Conservation (phyloP, 345 rosid genomes). For the Arabidopsis arenosa region DNA sequence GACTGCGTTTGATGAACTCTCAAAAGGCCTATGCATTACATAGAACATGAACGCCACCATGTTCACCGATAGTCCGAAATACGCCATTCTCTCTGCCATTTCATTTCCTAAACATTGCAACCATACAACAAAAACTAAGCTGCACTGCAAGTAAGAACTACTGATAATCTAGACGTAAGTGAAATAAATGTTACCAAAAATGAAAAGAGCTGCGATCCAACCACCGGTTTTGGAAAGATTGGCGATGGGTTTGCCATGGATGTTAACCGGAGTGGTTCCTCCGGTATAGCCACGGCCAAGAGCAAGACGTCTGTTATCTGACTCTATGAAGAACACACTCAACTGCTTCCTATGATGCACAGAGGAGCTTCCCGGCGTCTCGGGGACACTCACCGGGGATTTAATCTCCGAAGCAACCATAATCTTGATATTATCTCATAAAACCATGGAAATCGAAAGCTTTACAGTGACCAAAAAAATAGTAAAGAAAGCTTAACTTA, state of each 20-base stretch:
- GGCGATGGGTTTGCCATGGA: constrained; percentile 78
- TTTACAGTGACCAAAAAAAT: neutral
- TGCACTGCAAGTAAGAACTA: neutral
- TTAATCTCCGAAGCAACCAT: constrained; percentile 71
- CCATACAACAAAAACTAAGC: constrained; percentile 5
- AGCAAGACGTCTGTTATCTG: constrained; percentile 78
- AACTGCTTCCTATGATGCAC: constrained; percentile 66
- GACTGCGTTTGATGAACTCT: constrained; percentile 82
- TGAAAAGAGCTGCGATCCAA: constrained; percentile 89
- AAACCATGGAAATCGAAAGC: constrained; percentile 17
- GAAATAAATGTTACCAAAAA: constrained; percentile 60
- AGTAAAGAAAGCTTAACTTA: constrained; percentile 3
- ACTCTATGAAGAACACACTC: constrained; percentile 68
- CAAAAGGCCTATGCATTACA: constrained; percentile 85
- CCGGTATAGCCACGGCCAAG: constrained; percentile 85
- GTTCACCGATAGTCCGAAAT: constrained; percentile 90
- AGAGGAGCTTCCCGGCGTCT: constrained; percentile 50
- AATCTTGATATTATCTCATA: constrained; percentile 6
- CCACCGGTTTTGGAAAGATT: constrained; percentile 91
- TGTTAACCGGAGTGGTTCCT: constrained; percentile 82
- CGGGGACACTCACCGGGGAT: constrained; percentile 51
- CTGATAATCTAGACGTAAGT: neutral
- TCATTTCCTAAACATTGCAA: constrained; percentile 70
- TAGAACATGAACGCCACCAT: constrained; percentile 94
- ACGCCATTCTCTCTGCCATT: constrained; percentile 97